A percentile compares a stretch with the other conserved stretches of the same genome.
phyloP scores from a whole-genome alignment of 495 filamentous ascomycete genomes.

The Saxophila tyrrhenica region DNA sequence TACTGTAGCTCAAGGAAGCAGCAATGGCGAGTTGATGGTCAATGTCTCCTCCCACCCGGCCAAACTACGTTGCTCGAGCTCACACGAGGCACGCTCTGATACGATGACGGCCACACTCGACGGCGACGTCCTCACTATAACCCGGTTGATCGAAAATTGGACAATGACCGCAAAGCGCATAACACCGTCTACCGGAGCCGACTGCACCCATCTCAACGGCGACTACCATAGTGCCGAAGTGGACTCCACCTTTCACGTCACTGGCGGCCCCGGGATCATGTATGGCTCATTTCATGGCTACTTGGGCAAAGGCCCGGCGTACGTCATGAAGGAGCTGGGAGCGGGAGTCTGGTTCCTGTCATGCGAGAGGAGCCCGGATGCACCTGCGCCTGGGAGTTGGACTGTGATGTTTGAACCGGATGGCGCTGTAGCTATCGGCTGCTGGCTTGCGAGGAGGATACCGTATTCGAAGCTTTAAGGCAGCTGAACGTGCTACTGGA shows the following conservation, averaged over 20 bases:
- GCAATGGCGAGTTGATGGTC: neutral
- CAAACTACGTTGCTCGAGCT: neutral
- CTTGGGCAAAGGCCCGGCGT: slow-evolving; percentile 9
- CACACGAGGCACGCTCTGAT: neutral
- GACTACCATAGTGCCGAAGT: slow-evolving; percentile 5
- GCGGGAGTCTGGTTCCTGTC: slow-evolving; percentile 3
- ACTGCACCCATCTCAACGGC: neutral
- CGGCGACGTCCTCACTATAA: slow-evolving; percentile 1
- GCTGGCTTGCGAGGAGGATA: slow-evolving; percentile 9
- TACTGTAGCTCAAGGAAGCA: neutral
- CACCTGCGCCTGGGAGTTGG: slow-evolving; percentile 10
- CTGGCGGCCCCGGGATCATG: neutral
- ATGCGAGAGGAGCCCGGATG: slow-evolving; percentile 2
- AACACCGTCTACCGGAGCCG: too few species aligned
- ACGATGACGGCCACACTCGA: neutral
- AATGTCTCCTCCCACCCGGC: too few species aligned
- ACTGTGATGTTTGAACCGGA: slow-evolving; percentile 9
- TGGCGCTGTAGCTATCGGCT: slow-evolving; percentile 6
- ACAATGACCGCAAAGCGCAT: neutral
- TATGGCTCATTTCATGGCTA: slow-evolving; percentile 13
- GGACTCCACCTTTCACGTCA: slow-evolving; percentile 2
- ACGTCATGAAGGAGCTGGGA: slow-evolving; percentile 6
- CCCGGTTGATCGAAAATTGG: neutral
- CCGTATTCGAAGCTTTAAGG: neutral
- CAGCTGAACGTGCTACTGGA: too few species aligned